Percentiles rank a stretch among this genome's conserved stretches.
phyloP scores from a whole-genome alignment of 805 yeast species.

The Hyphopichia homilentoma region DNA sequence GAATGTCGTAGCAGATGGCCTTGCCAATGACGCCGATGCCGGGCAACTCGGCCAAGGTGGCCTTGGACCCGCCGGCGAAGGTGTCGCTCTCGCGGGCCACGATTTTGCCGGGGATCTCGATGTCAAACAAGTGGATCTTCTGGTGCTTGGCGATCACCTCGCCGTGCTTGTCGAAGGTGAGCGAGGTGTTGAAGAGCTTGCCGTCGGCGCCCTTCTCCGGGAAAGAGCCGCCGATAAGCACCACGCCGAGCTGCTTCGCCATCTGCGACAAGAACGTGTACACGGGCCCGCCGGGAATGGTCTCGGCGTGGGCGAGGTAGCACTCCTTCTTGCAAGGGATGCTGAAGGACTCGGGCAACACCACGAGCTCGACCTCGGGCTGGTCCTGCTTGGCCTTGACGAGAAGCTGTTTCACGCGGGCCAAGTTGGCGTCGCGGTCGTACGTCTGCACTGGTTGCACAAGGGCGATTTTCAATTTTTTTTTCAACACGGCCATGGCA shows the following conservation, averaged over 20 bases:
- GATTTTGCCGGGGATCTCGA: conserved; percentile 82
- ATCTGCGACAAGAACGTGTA: conserved; percentile 5
- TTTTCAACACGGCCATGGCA: conserved; percentile 3
- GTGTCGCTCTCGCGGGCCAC: conserved; percentile 75
- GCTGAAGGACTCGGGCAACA: conserved; percentile 8
- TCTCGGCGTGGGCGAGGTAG: conserved; percentile 5
- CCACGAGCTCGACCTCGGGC: conserved; percentile 8
- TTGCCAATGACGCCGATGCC: conserved; percentile 72
- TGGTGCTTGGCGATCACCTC: conserved; percentile 73
- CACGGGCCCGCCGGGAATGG: conserved; percentile 7
- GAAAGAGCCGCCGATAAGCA: conserved; percentile 21
- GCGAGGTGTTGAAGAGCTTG: conserved; percentile 25
- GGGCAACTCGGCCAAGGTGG: conserved; percentile 69
- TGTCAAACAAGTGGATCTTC: conserved; percentile 75
- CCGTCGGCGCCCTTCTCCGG: conserved; percentile 13
- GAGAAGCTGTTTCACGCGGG: conserved; percentile 8
- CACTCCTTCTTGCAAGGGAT: neutral
- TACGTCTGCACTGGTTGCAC: conserved; percentile 6
- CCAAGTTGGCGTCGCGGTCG: conserved; percentile 6
- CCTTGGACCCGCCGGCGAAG: conserved; percentile 73
- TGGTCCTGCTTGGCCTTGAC: conserved; percentile 5
- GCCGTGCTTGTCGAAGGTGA: conserved; percentile 61
- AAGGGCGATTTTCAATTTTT: conserved; percentile 6
- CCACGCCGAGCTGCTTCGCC: conserved; percentile 17
- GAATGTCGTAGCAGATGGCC: conserved; percentile 80